These are phyloP conservation scores for Leishmania turanica DNA, from an alignment of 208 protist genomes.

Conservation along the genomic window DNA sequence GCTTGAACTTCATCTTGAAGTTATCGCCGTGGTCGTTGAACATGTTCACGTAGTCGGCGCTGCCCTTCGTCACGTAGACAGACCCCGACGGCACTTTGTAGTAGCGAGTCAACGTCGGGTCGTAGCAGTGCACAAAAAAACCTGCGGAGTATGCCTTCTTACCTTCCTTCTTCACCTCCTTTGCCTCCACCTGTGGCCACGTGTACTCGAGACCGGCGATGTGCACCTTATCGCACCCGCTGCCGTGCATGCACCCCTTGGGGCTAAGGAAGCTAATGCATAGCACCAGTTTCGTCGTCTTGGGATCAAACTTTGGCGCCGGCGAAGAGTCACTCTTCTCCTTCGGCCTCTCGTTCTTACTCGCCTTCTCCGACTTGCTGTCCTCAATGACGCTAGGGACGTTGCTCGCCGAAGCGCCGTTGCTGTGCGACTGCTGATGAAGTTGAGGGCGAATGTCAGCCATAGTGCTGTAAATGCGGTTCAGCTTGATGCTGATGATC, in stretches of 20 bases:
- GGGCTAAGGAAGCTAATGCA: constrained; percentile 56
- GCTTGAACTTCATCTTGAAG: constrained; percentile 82
- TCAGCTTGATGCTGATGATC: constrained; percentile 61
- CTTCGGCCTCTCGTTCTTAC: constrained; percentile 18
- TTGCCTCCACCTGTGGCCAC: constrained; percentile 61
- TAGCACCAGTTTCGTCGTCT: constrained; percentile 43
- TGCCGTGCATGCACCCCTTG: constrained; percentile 59
- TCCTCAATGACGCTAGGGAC: constrained; percentile 20
- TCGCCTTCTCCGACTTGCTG: constrained; percentile 5
- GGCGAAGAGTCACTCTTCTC: constrained; percentile 17
- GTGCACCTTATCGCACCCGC: constrained; percentile 79
- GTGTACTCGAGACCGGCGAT: constrained; percentile 71
- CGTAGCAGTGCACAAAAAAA: constrained; percentile 80
- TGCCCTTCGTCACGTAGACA: constrained; percentile 62
- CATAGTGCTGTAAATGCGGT: constrained; percentile 67
- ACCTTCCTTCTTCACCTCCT: constrained; percentile 29
- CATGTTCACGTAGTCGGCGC: constrained; percentile 70
- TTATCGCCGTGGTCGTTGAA: constrained; percentile 88
- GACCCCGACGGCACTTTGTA: constrained; percentile 74
- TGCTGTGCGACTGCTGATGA: constrained; percentile 15
- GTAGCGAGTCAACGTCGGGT: constrained; percentile 63
- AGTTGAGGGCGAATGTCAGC: constrained; percentile 47
- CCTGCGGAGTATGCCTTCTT: constrained; percentile 46
- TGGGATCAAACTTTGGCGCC: constrained; percentile 29
- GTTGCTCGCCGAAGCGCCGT: constrained; percentile 17